Percentiles rank a stretch among this genome's conserved stretches.
Conservation (phyloP, 2,329 filamentous ascomycete species). For the Scytalidium sp. region DNA sequence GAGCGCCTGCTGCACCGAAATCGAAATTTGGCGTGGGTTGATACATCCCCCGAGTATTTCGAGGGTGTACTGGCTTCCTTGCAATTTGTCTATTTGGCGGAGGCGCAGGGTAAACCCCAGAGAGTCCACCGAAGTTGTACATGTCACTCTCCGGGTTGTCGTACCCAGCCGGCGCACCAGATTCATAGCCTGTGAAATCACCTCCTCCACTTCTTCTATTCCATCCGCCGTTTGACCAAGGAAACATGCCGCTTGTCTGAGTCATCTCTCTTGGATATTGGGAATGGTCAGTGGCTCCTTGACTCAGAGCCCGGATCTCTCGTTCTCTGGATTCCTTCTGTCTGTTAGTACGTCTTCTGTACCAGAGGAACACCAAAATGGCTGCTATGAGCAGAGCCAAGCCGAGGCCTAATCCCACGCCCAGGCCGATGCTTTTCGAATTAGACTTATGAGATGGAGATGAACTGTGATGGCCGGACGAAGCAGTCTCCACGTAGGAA, state of each 20-base stretch:
- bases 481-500: conserved; percentile 15
- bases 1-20: conserved; percentile 18
- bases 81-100: conserved; percentile 22
- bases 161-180: conserved; percentile 20
- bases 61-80: conserved; percentile 34
- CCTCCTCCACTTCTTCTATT: conserved; percentile 11
- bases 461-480: conserved; percentile 23
- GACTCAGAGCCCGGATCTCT: conserved; percentile 48
- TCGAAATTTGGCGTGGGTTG: conserved; percentile 42
- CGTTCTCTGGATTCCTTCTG: conserved; percentile 45
- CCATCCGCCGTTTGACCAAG: conserved; percentile 22
- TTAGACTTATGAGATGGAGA: conserved; percentile 15
- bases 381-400: conserved; percentile 47
- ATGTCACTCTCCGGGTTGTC: conserved; percentile 19
- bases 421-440: conserved; percentile 53
- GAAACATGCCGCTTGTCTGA: conserved; percentile 15
- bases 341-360: conserved; percentile 42
- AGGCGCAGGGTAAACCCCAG: conserved; percentile 10
- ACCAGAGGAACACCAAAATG: conserved; percentile 45
- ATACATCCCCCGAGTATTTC: conserved; percentile 30
- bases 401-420: conserved; percentile 64
- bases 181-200: conserved; percentile 19
- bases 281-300: conserved; percentile 23
- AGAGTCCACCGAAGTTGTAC: conserved; percentile 10
- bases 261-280: conserved; percentile 14